Evolutionary conservation across 2,329 filamentous ascomycete genomes (phyloP).

Genomic region (Cordyceps tenuipes): DNA sequence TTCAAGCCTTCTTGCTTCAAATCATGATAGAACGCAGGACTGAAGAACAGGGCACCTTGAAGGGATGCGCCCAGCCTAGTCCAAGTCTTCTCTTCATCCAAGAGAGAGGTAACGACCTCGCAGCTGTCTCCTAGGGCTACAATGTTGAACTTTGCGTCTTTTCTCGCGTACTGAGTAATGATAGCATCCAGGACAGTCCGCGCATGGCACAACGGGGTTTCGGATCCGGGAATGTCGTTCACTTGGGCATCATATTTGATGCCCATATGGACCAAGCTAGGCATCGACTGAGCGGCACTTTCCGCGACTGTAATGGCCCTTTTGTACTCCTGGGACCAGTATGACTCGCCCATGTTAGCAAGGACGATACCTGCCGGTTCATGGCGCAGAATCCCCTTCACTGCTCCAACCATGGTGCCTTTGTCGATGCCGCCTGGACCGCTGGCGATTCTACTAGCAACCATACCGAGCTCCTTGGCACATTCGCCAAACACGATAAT

Average conservation of each 20-base stretch:
- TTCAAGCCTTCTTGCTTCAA: constrained; percentile 27
- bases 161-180: constrained; percentile 38
- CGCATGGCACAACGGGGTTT: constrained; percentile 52
- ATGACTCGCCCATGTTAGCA: constrained; percentile 67
- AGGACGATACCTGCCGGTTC: constrained; percentile 53
- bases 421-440: constrained; percentile 56
- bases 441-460: constrained; percentile 60
- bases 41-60: constrained; percentile 41
- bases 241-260: constrained; percentile 41
- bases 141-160: constrained; percentile 54
- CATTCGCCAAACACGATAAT: constrained; percentile 69
- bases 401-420: constrained; percentile 62
- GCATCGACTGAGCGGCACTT: constrained; percentile 52
- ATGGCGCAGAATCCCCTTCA: constrained; percentile 36
- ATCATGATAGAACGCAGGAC: constrained; percentile 36
- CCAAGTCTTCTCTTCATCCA: constrained; percentile 49
- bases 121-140: constrained; percentile 63
- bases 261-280: constrained; percentile 52
- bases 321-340: constrained; percentile 62
- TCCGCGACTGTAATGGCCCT: constrained; percentile 50
- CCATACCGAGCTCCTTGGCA: constrained; percentile 62
- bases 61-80: constrained; percentile 33
- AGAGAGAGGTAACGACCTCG: constrained; percentile 46
- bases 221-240: constrained; percentile 58
- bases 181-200: constrained; percentile 57